Percentiles rank a stretch among this genome's conserved stretches.
These are phyloP conservation scores for Globisporangium nagaii DNA, from an alignment of 352 stramenopile species.

Conservation along the genomic window DNA sequence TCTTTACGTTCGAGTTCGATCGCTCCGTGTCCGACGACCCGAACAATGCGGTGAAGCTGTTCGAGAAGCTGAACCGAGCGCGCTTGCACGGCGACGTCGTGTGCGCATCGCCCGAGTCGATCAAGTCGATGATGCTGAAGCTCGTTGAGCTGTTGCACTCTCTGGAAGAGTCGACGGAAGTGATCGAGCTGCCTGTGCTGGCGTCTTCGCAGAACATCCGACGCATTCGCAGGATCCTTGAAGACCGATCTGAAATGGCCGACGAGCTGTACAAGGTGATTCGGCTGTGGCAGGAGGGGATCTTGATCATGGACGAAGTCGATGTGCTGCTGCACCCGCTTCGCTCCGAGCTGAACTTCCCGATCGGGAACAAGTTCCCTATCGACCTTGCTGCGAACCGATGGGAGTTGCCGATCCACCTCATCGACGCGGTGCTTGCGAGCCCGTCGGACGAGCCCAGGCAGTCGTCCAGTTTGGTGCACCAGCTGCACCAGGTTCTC, in stretches of 20 bases:
- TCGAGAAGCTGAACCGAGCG: constrained; percentile 86
- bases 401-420: constrained; percentile 90
- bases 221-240: constrained; percentile 57
- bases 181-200: constrained; percentile 52
- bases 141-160: constrained; percentile 93
- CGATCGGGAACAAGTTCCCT: constrained; percentile 89
- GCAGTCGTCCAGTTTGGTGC: constrained; percentile 18
- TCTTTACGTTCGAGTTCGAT: constrained; percentile 99
- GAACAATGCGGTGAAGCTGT: constrained; percentile 48
- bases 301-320: constrained; percentile 93
- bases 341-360: constrained; percentile 89
- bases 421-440: constrained; percentile 93
- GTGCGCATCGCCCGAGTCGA: constrained; percentile 96
- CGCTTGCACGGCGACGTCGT: constrained; percentile 93
- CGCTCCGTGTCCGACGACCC: constrained; percentile 89
- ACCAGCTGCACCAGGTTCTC: constrained; percentile 87
- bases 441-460: not conserved
- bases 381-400: constrained; percentile 87
- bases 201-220: constrained; percentile 70
- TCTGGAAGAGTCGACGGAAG: constrained; percentile 77
- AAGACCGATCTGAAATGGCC: constrained; percentile 84
- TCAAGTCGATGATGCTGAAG: constrained; percentile 99
- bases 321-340: constrained; percentile 90
- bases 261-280: constrained; percentile 87
- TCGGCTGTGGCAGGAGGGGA: constrained; percentile 90